These are phyloP conservation scores for Colletotrichum sp. DNA, from an alignment of 2,329 filamentous ascomycete genomes.

Conservation along the genomic window DNA sequence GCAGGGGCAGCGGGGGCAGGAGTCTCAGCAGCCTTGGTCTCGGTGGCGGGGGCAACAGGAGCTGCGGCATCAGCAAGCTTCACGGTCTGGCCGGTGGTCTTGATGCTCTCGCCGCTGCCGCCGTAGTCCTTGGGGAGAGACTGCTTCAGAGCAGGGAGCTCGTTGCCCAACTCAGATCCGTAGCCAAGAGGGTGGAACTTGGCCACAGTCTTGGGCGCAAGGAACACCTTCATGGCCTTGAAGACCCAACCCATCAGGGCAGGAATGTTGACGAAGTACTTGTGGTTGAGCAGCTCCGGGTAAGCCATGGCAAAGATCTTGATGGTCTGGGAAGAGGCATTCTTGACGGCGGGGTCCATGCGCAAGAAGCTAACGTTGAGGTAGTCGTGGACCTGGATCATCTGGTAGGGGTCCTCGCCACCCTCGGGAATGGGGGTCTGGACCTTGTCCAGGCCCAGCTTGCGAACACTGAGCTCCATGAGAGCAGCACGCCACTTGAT, in stretches of 20 bases:
- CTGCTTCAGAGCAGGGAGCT: conserved; percentile 63
- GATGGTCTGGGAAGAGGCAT: conserved; percentile 71
- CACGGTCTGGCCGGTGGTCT: conserved; percentile 37
- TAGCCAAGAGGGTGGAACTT: conserved; percentile 82
- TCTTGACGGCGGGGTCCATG: conserved; percentile 76
- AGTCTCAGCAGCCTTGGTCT: conserved; percentile 21
- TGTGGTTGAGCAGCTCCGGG: conserved; percentile 82
- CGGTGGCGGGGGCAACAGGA: conserved; percentile 16
- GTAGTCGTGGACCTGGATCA: conserved; percentile 95
- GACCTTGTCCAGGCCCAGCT: conserved; percentile 73
- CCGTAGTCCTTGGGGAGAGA: conserved; percentile 80
- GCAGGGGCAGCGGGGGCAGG: neutral
- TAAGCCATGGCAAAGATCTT: conserved; percentile 82
- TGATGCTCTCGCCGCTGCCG: conserved; percentile 64
- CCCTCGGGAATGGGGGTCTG: conserved; percentile 75
- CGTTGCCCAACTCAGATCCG: conserved; percentile 70
- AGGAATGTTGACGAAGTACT: conserved; percentile 97
- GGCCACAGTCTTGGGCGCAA: conserved; percentile 75
- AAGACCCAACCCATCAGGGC: conserved; percentile 90
- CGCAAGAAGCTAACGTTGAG: conserved; percentile 85
- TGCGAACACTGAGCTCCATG: conserved; percentile 84
- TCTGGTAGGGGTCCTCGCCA: conserved; percentile 83
- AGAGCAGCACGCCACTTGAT: conserved; percentile 87
- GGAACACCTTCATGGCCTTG: conserved; percentile 75
- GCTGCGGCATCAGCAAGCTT: conserved; percentile 26